phyloP scores from a whole-genome alignment of 495 filamentous ascomycete species.

The Margaritispora aquatica region DNA sequence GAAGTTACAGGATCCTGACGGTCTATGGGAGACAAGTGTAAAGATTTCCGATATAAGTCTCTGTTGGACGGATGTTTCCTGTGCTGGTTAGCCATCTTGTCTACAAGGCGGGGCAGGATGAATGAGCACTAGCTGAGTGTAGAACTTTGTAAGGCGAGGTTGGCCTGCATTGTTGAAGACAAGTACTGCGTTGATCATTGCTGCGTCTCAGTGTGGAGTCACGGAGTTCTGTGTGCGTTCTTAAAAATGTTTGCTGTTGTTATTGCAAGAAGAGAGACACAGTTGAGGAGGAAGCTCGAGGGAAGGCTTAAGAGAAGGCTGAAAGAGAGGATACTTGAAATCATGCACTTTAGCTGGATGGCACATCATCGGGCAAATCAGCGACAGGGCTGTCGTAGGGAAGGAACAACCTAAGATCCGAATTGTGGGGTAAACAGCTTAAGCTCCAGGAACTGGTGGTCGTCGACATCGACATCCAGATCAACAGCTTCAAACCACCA shows the following conservation, averaged over 20 bases:
- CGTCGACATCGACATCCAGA: too few relatives aligned
- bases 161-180: conserved; percentile 99
- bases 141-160: conserved; percentile 96
- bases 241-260: too few relatives aligned
- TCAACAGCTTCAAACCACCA: background rate
- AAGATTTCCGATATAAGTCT: conserved; percentile 96
- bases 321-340: conserved; percentile 2
- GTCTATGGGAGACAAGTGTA: conserved; percentile 86
- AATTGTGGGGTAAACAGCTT: conserved; percentile 24
- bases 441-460: conserved; percentile 1
- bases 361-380: too few relatives aligned
- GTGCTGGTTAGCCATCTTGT: conserved; percentile 19
- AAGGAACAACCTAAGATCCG: conserved; percentile 13
- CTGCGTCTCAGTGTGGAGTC: conserved; percentile 9
- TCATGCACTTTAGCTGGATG: too few relatives aligned
- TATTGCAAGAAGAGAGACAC: background rate
- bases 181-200: conserved; percentile 97
- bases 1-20: conserved; percentile 91
- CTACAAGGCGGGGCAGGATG: conserved; percentile 1
- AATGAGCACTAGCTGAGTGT: conserved; percentile 80
- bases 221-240: background rate
- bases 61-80: conserved; percentile 95
- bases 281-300: background rate
- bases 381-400: background rate
- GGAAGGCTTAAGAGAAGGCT: conserved; percentile 12